These are phyloP conservation scores for Aspergillus sp. DNA, from an alignment of 2,329 filamentous ascomycete genomes.

Conservation along the genomic window DNA sequence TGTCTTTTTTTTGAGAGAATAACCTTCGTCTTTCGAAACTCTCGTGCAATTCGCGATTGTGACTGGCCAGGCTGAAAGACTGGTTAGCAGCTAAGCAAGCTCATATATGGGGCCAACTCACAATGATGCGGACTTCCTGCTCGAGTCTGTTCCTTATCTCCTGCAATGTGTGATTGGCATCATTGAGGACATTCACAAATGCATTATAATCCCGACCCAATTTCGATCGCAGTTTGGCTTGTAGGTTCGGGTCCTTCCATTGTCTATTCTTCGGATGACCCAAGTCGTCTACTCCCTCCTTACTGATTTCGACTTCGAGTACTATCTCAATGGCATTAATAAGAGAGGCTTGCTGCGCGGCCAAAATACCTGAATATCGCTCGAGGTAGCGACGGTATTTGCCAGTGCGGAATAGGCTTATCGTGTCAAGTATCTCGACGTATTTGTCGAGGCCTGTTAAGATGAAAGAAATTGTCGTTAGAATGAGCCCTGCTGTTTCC, in stretches of 20 bases:
- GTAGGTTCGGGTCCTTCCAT: not conserved
- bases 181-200: not conserved
- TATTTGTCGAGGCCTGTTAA: not conserved
- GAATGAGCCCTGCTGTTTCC: not conserved
- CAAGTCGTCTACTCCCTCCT: not conserved
- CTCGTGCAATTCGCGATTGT: not conserved
- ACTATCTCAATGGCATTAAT: conserved; percentile 2
- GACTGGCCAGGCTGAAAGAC: not conserved
- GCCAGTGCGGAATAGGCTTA: not conserved
- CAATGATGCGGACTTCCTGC: not conserved
- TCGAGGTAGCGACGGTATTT: not conserved
- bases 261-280: not conserved
- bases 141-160: not conserved
- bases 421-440: not conserved
- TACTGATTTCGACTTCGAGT: not conserved
- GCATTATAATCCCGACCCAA: not conserved
- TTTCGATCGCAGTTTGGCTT: not conserved
- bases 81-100: not conserved
- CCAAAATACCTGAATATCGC: not conserved
- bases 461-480: not conserved
- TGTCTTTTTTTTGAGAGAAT: not conserved
- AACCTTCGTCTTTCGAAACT: not conserved
- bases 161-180: not conserved
- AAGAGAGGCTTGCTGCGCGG: conserved; percentile 2
- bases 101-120: not conserved